Evolutionary conservation across 2,329 filamentous ascomycete species (phyloP).

Genomic region (Ophiocordyceps polyrhachis-furcata): DNA sequence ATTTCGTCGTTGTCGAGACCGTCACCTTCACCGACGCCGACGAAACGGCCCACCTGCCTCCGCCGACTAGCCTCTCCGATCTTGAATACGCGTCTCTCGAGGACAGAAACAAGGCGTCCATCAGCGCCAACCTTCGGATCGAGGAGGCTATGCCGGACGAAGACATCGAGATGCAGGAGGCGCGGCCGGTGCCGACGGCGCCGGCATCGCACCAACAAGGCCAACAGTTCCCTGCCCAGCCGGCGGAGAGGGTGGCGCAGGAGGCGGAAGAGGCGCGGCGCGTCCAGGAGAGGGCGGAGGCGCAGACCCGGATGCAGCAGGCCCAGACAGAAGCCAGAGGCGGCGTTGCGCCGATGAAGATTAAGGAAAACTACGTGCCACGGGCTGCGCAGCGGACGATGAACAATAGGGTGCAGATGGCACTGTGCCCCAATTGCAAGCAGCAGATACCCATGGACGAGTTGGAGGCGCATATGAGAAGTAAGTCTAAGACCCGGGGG

Average conservation of each 20-base stretch:
- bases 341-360: constrained; percentile 58
- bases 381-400: constrained; percentile 57
- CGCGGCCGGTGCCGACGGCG: neutral
- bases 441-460: constrained; percentile 77
- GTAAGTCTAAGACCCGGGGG: constrained; percentile 23
- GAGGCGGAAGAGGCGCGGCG: constrained; percentile 44
- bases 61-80: constrained; percentile 76
- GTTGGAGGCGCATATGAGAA: constrained; percentile 82
- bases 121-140: constrained; percentile 65
- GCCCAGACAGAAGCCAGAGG: constrained; percentile 62
- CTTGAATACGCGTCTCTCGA: constrained; percentile 88
- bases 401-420: constrained; percentile 47
- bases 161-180: constrained; percentile 27
- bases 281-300: constrained; percentile 43
- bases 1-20: constrained; percentile 90
- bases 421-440: constrained; percentile 81
- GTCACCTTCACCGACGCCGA: constrained; percentile 83
- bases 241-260: constrained; percentile 20
- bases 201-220: constrained; percentile 9
- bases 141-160: constrained; percentile 89
- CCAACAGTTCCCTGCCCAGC: constrained; percentile 18
- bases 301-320: constrained; percentile 47
- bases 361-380: constrained; percentile 83
- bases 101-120: constrained; percentile 80
- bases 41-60: constrained; percentile 68